Conservation (phyloP, 352 stramenopile genomes). For the Globisporangium carolinianum region DNA sequence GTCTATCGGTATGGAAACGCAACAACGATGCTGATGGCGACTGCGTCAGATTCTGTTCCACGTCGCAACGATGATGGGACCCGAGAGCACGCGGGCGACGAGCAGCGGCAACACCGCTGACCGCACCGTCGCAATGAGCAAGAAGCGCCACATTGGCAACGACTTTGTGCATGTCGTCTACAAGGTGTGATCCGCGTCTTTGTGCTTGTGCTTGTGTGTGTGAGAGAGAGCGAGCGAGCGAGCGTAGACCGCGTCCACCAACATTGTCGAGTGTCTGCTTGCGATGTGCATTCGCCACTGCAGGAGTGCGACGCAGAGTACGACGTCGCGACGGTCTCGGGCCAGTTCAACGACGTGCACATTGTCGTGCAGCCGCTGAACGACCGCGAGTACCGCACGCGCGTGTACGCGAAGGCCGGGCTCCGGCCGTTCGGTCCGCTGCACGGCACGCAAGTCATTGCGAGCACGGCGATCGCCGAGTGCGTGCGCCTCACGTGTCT, state of each 20-base stretch:
- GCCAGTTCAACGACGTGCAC: constrained; percentile 85
- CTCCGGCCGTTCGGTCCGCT: constrained; percentile 74
- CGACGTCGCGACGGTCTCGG: constrained; percentile 63
- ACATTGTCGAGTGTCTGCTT: too few species aligned
- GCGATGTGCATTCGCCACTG: too few species aligned
- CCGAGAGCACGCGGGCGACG: constrained; percentile 1
- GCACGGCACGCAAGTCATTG: constrained; percentile 65
- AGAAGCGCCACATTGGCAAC: constrained; percentile 87
- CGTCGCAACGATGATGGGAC: constrained; percentile 79
- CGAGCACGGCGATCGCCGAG: constrained; percentile 50
- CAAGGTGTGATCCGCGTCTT: constrained; percentile 28
- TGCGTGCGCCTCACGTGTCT: constrained; percentile 69
- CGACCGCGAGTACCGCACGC: constrained; percentile 61
- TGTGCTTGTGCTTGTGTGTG: too few species aligned
- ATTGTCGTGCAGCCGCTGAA: constrained; percentile 83
- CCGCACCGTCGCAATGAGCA: constrained; percentile 38
- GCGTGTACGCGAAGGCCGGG: constrained; percentile 65
- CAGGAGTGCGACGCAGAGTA: constrained; percentile 77
- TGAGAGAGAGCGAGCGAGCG: too few species aligned
- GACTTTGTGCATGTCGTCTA: constrained; percentile 87
- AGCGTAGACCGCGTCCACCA: too few species aligned
- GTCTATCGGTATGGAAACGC: too few species aligned
- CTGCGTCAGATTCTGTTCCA: constrained; percentile 77
- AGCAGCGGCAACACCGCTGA: neutral
- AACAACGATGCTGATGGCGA: neutral